Percentiles rank a stretch among this genome's conserved stretches.
These are phyloP conservation scores for Dryadomyces sulphureus DNA, from an alignment of 2,329 filamentous ascomycete species.

Conservation along the genomic window DNA sequence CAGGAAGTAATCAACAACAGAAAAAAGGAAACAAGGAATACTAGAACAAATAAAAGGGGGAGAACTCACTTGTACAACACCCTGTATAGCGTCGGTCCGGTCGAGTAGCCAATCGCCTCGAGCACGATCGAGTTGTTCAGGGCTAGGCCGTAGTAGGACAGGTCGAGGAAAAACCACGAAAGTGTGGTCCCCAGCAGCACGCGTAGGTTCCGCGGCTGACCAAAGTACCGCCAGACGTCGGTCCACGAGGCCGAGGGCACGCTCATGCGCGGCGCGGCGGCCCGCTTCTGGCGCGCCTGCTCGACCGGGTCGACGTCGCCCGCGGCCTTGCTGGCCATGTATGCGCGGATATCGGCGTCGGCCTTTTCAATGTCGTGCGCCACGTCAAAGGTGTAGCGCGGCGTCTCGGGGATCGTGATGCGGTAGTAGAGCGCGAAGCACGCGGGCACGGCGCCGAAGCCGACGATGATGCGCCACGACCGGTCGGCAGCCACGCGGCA, in stretches of 20 bases:
- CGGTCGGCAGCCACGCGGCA: conserved; percentile 62
- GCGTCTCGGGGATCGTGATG: conserved; percentile 73
- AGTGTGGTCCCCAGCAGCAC: conserved; percentile 61
- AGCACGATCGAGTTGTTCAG: conserved; percentile 65
- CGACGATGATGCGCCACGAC: conserved; percentile 70
- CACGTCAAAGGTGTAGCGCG: conserved; percentile 54
- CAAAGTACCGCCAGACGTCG: conserved; percentile 54
- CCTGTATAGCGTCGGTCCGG: conserved; percentile 48
- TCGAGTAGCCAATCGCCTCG: conserved; percentile 54
- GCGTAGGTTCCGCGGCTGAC: conserved; percentile 53
- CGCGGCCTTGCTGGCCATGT: conserved; percentile 32
- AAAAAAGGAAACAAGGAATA: background rate
- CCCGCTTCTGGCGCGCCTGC: conserved; percentile 37
- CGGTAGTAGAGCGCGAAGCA: conserved; percentile 74
- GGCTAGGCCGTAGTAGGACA: conserved; percentile 54
- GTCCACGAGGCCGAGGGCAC: conserved; percentile 54
- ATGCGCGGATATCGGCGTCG: conserved; percentile 54
- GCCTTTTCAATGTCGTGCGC: conserved; percentile 61
- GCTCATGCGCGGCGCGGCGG: conserved; percentile 19
- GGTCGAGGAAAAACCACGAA: conserved; percentile 71
- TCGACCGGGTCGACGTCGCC: conserved; percentile 32
- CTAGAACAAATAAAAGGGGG: background rate
- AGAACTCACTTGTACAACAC: conserved; percentile 42
- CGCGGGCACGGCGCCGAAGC: conserved; percentile 63
- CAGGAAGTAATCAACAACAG: background rate